Evolutionary conservation across 495 filamentous ascomycete genomes (phyloP).

Genomic region (Platismatia glauca): DNA sequence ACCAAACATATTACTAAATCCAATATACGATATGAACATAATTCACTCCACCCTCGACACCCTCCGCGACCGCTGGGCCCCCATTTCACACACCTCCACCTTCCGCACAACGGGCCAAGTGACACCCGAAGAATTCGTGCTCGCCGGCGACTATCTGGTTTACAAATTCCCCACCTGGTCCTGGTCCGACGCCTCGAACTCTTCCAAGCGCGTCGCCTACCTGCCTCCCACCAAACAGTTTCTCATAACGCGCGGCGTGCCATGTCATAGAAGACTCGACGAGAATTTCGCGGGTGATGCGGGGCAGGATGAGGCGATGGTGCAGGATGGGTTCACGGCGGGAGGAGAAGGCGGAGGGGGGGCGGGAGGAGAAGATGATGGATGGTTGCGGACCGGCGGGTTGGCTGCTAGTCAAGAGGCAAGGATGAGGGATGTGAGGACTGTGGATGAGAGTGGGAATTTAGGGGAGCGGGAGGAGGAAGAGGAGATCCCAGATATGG

Average conservation of each 20-base stretch:
- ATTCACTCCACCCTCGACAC: slow-evolving; percentile 53
- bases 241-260: slow-evolving; percentile 86
- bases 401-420: slow-evolving; percentile 56
- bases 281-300: slow-evolving; percentile 87
- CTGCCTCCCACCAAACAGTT: slow-evolving; percentile 91
- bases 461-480: slow-evolving; percentile 63
- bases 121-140: slow-evolving; percentile 94
- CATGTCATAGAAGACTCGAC: slow-evolving; percentile 82
- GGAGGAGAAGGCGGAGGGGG: slow-evolving; percentile 41
- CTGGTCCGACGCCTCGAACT: slow-evolving; percentile 81
- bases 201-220: slow-evolving; percentile 65
- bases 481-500: slow-evolving; percentile 95
- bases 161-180: slow-evolving; percentile 99
- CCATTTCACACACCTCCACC: slow-evolving; percentile 78
- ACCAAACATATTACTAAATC: background rate
- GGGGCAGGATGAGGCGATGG: slow-evolving; percentile 71
- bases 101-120: slow-evolving; percentile 91
- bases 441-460: slow-evolving; percentile 73
- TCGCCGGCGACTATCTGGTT: slow-evolving; percentile 94
- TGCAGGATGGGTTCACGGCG: slow-evolving; percentile 61
- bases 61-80: slow-evolving; percentile 81
- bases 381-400: slow-evolving; percentile 75
- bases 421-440: slow-evolving; percentile 70
- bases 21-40: slow-evolving; percentile 7
- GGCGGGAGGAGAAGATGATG: slow-evolving; percentile 63